These are phyloP conservation scores for Epichloe brachyelytri DNA, from an alignment of 2,329 filamentous ascomycete genomes.

Conservation along the genomic window DNA sequence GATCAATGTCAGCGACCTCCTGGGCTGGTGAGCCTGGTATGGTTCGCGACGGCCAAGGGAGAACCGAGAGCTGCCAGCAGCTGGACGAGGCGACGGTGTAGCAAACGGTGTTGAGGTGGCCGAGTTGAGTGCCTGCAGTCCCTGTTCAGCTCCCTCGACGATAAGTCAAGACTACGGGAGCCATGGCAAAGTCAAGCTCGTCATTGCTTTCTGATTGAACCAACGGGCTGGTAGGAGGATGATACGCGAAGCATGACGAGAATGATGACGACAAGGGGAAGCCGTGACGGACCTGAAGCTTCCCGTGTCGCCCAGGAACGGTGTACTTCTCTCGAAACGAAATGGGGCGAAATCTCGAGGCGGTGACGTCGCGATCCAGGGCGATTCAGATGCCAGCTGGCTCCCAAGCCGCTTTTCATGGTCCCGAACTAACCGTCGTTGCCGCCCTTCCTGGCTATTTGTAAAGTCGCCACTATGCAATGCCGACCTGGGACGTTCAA, in stretches of 20 bases:
- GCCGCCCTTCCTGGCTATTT: slow-evolving; percentile 16
- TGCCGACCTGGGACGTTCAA: slow-evolving; percentile 71
- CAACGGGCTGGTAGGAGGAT: slow-evolving; percentile 82
- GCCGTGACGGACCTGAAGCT: slow-evolving; percentile 29
- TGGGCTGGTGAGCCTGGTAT: slow-evolving; percentile 68
- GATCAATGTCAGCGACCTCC: slow-evolving; percentile 57
- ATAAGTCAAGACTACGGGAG: slow-evolving; percentile 36
- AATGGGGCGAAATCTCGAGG: slow-evolving; percentile 38
- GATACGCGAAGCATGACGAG: slow-evolving; percentile 69
- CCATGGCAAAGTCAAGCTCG: slow-evolving; percentile 47
- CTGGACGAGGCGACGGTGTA: slow-evolving; percentile 24
- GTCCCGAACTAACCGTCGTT: slow-evolving; percentile 3
- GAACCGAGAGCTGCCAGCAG: slow-evolving; percentile 12
- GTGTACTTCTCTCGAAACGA: slow-evolving; percentile 24
- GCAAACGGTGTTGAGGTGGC: slow-evolving; percentile 35
- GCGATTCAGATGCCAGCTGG: not conserved
- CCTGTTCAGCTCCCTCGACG: slow-evolving; percentile 26
- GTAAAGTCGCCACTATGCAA: slow-evolving; percentile 58
- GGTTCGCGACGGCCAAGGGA: slow-evolving; percentile 45
- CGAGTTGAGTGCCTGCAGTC: slow-evolving; percentile 63
- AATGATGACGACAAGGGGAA: slow-evolving; percentile 57
- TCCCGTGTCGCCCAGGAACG: slow-evolving; percentile 19
- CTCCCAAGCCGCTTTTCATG: not conserved
- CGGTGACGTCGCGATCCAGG: slow-evolving; percentile 45
- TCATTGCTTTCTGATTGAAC: slow-evolving; percentile 81